Evolutionary conservation across 495 filamentous ascomycete genomes (phyloP).

Genomic region (Amniculicola lignicola): DNA sequence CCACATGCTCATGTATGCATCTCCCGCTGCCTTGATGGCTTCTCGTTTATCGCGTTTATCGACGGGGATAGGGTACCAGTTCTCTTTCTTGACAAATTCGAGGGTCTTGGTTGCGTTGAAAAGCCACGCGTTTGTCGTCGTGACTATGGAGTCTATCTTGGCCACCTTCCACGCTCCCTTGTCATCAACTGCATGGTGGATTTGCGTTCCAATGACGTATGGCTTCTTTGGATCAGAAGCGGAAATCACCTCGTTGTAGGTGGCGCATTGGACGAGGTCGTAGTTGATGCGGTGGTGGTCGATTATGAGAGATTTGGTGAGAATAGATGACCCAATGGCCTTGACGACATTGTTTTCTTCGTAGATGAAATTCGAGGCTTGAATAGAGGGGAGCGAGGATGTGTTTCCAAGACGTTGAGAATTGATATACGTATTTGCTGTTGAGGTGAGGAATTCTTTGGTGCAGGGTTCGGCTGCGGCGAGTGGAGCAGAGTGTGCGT

Average conservation of each 20-base stretch:
- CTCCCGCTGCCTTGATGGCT: constrained; percentile 49
- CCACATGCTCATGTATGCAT: constrained; percentile 52
- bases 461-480: not conserved
- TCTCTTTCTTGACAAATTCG: constrained; percentile 44
- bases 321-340: not conserved
- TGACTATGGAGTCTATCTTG: constrained; percentile 45
- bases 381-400: not conserved
- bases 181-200: constrained; percentile 41
- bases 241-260: constrained; percentile 28
- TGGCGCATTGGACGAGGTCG: constrained; percentile 27
- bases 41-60: constrained; percentile 44
- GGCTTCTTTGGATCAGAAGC: constrained; percentile 4
- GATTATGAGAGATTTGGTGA: constrained; percentile 19
- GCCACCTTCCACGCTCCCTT: too few species aligned
- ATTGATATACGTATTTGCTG: not conserved
- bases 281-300: constrained; percentile 26
- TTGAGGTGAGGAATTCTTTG: not conserved
- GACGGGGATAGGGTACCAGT: constrained; percentile 48
- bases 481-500: not conserved
- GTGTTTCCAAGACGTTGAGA: not conserved
- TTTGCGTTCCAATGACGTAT: constrained; percentile 22
- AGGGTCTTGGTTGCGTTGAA: constrained; percentile 54
- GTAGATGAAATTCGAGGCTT: not conserved
- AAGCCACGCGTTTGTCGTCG: constrained; percentile 48
- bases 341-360: not conserved